phyloP scores from a whole-genome alignment of 768 basidiomycete species.

The Hypholoma sublateritium region DNA sequence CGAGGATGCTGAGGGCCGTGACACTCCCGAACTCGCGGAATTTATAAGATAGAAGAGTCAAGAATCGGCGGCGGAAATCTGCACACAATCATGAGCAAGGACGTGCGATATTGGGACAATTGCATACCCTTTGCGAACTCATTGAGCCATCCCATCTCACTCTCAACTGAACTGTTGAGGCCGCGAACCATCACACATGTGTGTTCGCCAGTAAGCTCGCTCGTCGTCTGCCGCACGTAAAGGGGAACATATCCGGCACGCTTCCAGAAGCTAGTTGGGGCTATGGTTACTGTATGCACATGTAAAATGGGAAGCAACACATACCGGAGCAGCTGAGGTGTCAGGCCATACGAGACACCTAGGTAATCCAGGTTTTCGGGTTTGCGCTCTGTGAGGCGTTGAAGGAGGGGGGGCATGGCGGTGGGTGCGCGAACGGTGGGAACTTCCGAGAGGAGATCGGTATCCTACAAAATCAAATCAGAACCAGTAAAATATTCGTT shows the following conservation, averaged over 20 bases:
- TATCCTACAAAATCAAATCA: slow-evolving; percentile 22
- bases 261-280: slow-evolving; percentile 82
- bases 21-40: slow-evolving; percentile 93
- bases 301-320: background rate
- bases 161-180: slow-evolving; percentile 62
- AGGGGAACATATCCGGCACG: slow-evolving; percentile 87
- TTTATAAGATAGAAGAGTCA: slow-evolving; percentile 86
- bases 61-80: slow-evolving; percentile 94
- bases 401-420: slow-evolving; percentile 91
- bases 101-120: background rate
- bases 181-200: slow-evolving; percentile 94
- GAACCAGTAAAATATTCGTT: background rate
- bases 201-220: slow-evolving; percentile 95
- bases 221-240: slow-evolving; percentile 90
- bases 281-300: slow-evolving; percentile 2
- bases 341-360: slow-evolving; percentile 95
- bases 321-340: slow-evolving; percentile 77
- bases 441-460: slow-evolving; percentile 72
- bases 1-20: slow-evolving; percentile 83
- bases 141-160: slow-evolving; percentile 77
- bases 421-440: slow-evolving; percentile 69
- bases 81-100: background rate
- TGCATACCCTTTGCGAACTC: slow-evolving; percentile 82
- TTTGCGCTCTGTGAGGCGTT: slow-evolving; percentile 84
- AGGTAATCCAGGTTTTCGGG: slow-evolving; percentile 92